phyloP scores from a whole-genome alignment of 1,284 basidiomycete species.

The Paramarasmius palmivorus region DNA sequence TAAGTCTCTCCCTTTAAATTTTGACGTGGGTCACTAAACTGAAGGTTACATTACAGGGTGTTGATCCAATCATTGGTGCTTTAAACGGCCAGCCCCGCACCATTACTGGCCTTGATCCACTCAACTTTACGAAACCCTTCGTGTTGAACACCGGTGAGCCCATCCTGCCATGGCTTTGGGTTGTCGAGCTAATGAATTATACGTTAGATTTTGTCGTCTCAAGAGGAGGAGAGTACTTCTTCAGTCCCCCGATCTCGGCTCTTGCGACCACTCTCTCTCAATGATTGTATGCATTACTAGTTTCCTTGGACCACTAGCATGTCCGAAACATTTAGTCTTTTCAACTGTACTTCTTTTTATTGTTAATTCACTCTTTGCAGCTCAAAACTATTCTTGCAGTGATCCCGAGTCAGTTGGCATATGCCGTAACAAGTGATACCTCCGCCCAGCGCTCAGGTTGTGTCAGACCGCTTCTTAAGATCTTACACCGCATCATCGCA shows the following conservation, averaged over 20 bases:
- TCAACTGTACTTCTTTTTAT: too few relatives aligned
- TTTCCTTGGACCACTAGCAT: too few relatives aligned
- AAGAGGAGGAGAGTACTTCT: slow-evolving; percentile 38
- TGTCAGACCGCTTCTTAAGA: too few relatives aligned
- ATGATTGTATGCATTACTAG: too few relatives aligned
- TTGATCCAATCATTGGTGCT: slow-evolving; percentile 26
- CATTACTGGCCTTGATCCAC: slow-evolving; percentile 22
- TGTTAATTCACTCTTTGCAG: too few relatives aligned
- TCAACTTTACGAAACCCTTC: not conserved
- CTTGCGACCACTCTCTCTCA: slow-evolving; percentile 4
- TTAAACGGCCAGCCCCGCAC: slow-evolving; percentile 3
- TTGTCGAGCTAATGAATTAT: not conserved
- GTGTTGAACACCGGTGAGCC: not conserved
- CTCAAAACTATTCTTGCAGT: too few relatives aligned
- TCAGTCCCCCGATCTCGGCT: slow-evolving; percentile 32
- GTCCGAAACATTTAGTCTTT: too few relatives aligned
- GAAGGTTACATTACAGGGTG: slow-evolving; percentile 10
- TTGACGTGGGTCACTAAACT: not conserved
- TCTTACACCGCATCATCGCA: too few relatives aligned
- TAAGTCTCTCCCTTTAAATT: not conserved
- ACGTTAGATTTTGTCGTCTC: slow-evolving; percentile 30
- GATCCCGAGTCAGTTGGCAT: too few relatives aligned
- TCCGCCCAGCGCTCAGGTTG: too few relatives aligned
- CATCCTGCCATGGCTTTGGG: not conserved
- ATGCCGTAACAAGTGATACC: too few relatives aligned